Percentiles rank a stretch among this genome's conserved stretches.
These are phyloP conservation scores for Sphaerulina musiva DNA, from an alignment of 2,329 filamentous ascomycete species.

Conservation along the genomic window DNA sequence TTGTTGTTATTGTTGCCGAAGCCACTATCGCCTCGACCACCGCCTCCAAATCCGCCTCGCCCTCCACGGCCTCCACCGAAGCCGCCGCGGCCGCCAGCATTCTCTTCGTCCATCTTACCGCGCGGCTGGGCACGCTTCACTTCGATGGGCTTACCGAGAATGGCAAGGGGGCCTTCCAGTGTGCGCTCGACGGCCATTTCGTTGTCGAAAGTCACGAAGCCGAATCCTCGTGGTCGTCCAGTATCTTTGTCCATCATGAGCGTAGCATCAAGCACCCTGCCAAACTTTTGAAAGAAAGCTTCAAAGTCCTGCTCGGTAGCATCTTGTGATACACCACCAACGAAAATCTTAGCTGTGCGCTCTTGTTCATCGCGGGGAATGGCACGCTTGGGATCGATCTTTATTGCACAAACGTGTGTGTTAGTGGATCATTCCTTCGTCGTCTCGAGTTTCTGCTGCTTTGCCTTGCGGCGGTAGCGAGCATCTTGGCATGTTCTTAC, in stretches of 20 bases:
- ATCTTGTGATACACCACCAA: constrained; percentile 94
- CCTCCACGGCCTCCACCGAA: constrained; percentile 25
- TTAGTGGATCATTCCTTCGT: constrained; percentile 5
- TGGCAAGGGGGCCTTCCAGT: constrained; percentile 75
- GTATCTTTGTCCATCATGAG: constrained; percentile 99
- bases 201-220: constrained; percentile 96
- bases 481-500: constrained; percentile 50
- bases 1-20: constrained; percentile 31
- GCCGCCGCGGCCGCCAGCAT: constrained; percentile 42
- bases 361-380: constrained; percentile 98
- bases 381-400: constrained; percentile 97
- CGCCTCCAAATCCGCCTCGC: constrained; percentile 23
- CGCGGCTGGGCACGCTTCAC: constrained; percentile 96
- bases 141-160: constrained; percentile 92
- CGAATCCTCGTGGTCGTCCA: constrained; percentile 89
- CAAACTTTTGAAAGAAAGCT: constrained; percentile 94
- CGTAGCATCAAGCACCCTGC: constrained; percentile 90
- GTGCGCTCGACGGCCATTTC: constrained; percentile 92
- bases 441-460: constrained; percentile 11
- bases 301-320: constrained; percentile 94
- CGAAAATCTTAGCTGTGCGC: constrained; percentile 97
- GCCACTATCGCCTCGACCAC: constrained; percentile 29
- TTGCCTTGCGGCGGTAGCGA: neutral
- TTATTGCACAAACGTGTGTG: constrained; percentile 2
- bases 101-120: constrained; percentile 83